Evolutionary conservation across 768 basidiomycete genomes (phyloP).

Genomic region (Porpolomopsis calyptriformis): DNA sequence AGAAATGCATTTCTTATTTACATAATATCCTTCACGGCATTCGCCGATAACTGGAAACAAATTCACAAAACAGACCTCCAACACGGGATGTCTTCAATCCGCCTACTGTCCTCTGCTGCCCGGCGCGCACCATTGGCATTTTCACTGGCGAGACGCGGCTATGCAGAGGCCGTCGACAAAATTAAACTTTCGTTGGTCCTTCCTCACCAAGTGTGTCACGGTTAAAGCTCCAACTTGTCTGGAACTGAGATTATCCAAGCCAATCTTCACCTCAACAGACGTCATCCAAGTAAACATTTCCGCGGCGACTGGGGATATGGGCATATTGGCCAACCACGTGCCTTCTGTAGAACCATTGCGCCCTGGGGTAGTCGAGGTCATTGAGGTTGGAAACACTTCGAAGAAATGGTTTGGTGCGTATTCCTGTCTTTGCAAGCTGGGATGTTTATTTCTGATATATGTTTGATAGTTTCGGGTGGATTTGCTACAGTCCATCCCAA

Average conservation of each 20-base stretch:
- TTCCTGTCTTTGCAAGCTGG: not conserved
- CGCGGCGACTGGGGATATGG: constrained; percentile 95
- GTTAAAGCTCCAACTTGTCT: constrained; percentile 1
- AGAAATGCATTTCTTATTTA: too few relatives aligned
- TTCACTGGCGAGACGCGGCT: constrained; percentile 60
- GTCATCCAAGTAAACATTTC: constrained; percentile 94
- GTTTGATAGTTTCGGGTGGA: constrained; percentile 75
- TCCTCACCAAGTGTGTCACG: constrained; percentile 76
- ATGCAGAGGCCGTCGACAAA: constrained; percentile 86
- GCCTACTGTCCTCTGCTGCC: constrained; percentile 54
- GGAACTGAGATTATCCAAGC: constrained; percentile 33
- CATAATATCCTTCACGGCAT: too few relatives aligned
- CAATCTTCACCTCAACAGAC: constrained; percentile 83
- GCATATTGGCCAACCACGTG: constrained; percentile 97
- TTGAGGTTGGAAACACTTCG: constrained; percentile 63
- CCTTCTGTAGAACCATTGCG: constrained; percentile 93
- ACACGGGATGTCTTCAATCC: constrained; percentile 57
- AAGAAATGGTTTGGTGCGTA: constrained; percentile 97
- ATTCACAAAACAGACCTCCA: constrained; percentile 20
- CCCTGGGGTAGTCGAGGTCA: constrained; percentile 89
- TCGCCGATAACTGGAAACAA: constrained; percentile 31
- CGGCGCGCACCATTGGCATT: constrained; percentile 47
- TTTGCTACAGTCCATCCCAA: constrained; percentile 98
- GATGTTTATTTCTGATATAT: constrained; percentile 6
- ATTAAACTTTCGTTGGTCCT: constrained; percentile 88